Evolutionary conservation across 768 basidiomycete species (phyloP).

Genomic region (Tulasnella sp.): DNA sequence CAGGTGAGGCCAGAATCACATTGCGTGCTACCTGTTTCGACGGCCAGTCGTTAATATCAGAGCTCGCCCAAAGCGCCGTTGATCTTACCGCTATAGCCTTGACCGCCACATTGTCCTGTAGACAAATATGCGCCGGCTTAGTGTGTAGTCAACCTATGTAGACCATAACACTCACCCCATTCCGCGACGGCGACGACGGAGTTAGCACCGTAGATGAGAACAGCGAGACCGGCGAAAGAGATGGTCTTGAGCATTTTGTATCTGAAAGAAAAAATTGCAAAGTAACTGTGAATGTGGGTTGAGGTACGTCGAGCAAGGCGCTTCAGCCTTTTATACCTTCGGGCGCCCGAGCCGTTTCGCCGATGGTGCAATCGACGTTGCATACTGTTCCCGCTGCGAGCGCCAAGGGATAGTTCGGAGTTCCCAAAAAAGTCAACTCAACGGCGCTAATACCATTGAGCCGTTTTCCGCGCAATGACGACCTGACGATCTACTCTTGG

Average conservation of each 20-base stretch:
- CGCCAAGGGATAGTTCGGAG: neutral
- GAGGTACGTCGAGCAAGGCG: neutral
- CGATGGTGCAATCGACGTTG: neutral
- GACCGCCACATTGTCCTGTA: neutral
- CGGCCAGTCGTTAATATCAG: neutral
- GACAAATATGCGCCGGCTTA: neutral
- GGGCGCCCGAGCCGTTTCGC: neutral
- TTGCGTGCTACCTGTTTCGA: neutral
- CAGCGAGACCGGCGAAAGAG: neutral
- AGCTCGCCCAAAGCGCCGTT: neutral
- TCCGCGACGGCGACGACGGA: neutral
- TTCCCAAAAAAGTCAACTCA: neutral
- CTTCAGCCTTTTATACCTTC: neutral
- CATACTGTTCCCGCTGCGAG: neutral
- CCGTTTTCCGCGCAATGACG: neutral
- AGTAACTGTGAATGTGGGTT: neutral
- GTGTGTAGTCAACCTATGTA: neutral
- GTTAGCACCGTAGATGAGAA: neutral
- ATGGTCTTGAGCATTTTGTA: neutral
- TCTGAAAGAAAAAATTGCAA: neutral
- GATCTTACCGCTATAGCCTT: neutral
- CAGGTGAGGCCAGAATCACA: constrained; percentile 16
- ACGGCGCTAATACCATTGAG: neutral
- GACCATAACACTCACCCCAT: neutral
- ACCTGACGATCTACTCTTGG: neutral